These are phyloP conservation scores for Ascochyta koolunga DNA, from an alignment of 2,329 filamentous ascomycete genomes.

Conservation along the genomic window DNA sequence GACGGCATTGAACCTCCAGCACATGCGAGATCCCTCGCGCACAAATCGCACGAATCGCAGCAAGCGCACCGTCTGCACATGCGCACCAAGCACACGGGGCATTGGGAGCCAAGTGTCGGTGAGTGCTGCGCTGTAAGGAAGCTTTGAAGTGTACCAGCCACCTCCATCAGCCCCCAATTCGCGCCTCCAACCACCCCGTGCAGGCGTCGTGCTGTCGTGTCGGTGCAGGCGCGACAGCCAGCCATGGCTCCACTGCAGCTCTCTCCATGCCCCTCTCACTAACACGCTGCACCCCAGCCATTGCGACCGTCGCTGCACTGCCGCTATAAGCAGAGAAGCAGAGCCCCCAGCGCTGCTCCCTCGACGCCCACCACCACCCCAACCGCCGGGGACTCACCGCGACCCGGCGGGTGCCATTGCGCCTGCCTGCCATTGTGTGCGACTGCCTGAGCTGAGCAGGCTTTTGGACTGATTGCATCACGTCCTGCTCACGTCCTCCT, in stretches of 20 bases:
- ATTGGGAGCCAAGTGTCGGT: slow-evolving; percentile 14
- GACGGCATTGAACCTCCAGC: slow-evolving; percentile 23
- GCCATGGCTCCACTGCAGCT: slow-evolving; percentile 33
- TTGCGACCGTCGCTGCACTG: slow-evolving; percentile 20
- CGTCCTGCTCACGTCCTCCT: too few species aligned
- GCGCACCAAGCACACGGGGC: neutral
- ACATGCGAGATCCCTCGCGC: slow-evolving; percentile 1
- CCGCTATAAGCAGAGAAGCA: slow-evolving; percentile 30
- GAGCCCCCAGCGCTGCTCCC: slow-evolving; percentile 17
- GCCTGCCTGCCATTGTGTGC: slow-evolving; percentile 27
- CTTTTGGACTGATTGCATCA: slow-evolving; percentile 1
- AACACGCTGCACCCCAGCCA: slow-evolving; percentile 32
- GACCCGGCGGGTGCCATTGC: slow-evolving; percentile 31
- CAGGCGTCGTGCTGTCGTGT: too few species aligned
- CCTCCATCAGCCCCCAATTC: slow-evolving; percentile 28
- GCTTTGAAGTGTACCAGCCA: slow-evolving; percentile 11
- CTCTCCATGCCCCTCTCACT: slow-evolving; percentile 26
- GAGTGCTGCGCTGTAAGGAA: slow-evolving; percentile 16
- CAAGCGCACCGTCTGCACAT: neutral
- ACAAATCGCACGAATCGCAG: slow-evolving; percentile 9
- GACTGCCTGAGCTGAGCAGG: slow-evolving; percentile 16
- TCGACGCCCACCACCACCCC: slow-evolving; percentile 1
- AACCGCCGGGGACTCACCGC: slow-evolving; percentile 24
- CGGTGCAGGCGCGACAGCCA: slow-evolving; percentile 16
- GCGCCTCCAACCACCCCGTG: slow-evolving; percentile 22